Percentiles rank a stretch among this genome's conserved stretches.
These are phyloP conservation scores for Sugiyamaella boreocaroliniensis DNA, from an alignment of 805 yeast species.

Conservation along the genomic window DNA sequence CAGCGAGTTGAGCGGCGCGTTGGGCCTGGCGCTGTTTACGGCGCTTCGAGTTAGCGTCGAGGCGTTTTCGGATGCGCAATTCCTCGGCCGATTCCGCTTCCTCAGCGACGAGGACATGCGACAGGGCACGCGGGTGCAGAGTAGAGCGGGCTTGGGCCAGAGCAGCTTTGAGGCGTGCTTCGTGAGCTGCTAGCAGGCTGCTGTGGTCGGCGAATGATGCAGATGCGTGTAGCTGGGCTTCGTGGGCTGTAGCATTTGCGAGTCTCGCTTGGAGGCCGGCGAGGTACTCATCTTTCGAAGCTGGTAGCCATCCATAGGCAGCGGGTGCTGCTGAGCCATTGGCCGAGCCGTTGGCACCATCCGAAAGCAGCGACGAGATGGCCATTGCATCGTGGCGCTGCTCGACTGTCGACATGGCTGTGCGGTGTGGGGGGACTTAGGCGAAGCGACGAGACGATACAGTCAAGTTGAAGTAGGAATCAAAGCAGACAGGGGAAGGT, in stretches of 20 bases:
- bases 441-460: too few species aligned
- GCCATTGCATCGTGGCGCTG: slow-evolving; percentile 10
- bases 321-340: too few species aligned
- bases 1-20: neutral
- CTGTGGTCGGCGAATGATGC: neutral
- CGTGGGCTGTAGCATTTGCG: neutral
- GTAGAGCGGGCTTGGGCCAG: neutral
- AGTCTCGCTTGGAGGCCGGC: neutral
- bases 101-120: slow-evolving; percentile 7
- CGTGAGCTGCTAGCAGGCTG: neutral
- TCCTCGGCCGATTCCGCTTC: neutral
- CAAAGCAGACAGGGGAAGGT: too few species aligned
- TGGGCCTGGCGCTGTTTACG: slow-evolving; percentile 1
- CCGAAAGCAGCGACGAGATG: slow-evolving; percentile 4
- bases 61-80: neutral
- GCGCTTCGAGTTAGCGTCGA: slow-evolving; percentile 4
- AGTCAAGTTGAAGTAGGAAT: too few species aligned
- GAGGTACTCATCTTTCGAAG: slow-evolving; percentile 2
- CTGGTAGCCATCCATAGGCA: neutral
- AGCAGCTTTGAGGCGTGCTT: neutral
- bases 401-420: neutral
- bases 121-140: slow-evolving; percentile 7
- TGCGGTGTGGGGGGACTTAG: neutral
- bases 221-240: neutral
- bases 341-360: neutral